A percentile compares a stretch with the other conserved stretches of the same genome.
Evolutionary conservation across 148 eudicot species (phyloP).

Genomic region (Agrostemma githago): DNA sequence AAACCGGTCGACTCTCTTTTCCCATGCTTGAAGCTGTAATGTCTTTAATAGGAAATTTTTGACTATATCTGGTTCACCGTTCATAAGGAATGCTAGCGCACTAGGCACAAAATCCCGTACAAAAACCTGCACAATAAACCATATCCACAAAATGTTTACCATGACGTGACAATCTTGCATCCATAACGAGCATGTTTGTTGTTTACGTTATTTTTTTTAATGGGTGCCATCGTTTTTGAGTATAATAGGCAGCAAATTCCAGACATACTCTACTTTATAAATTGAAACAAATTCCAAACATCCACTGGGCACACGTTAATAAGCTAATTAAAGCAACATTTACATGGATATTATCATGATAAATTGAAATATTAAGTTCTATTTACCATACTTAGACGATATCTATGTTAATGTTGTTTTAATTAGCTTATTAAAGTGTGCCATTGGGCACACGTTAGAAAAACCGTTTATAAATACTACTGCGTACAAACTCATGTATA

Average conservation of each 20-base stretch:
- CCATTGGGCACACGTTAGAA: neutral
- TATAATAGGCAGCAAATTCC: neutral
- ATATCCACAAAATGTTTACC: slow-evolving; percentile 1
- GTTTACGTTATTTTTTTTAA: too few species aligned
- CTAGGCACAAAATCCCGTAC: slow-evolving; percentile 99
- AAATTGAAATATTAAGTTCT: too few species aligned
- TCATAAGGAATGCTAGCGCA: slow-evolving; percentile 95
- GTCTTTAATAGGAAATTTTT: slow-evolving; percentile 88
- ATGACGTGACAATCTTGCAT: neutral
- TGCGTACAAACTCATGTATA: neutral
- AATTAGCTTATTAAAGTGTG: too few species aligned
- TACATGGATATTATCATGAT: too few species aligned
- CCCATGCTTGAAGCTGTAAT: slow-evolving; percentile 97
- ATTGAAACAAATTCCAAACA: too few species aligned
- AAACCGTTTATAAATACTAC: neutral
- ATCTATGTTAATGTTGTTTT: too few species aligned
- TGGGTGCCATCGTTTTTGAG: neutral
- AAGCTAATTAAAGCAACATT: too few species aligned
- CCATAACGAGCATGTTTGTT: neutral
- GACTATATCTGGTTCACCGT: slow-evolving; percentile 97
- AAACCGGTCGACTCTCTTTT: slow-evolving; percentile 89
- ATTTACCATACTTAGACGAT: too few species aligned
- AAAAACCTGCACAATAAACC: slow-evolving; percentile 55
- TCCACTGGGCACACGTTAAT: too few species aligned
- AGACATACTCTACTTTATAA: too few species aligned